Conservation (phyloP, 169 alveolate genomes). For the Babesia sp. region DNA sequence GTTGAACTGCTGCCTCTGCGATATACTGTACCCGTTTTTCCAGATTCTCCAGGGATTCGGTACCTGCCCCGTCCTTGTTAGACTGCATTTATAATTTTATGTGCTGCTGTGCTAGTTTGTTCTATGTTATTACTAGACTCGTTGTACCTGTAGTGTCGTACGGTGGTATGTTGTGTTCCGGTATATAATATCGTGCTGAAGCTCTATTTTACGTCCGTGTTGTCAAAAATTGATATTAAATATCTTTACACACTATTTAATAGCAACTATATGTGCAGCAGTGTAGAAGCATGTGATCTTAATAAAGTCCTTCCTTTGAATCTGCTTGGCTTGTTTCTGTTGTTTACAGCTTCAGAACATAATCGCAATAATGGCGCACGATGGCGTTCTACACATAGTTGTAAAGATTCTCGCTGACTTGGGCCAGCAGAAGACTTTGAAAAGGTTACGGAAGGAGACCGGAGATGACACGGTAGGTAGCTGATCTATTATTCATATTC, state of each 20-base stretch:
- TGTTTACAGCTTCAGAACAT: no score
- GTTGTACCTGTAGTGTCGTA: background rate
- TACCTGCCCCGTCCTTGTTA: background rate
- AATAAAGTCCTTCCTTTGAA: no score
- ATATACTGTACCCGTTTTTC: slow-evolving; percentile 34
- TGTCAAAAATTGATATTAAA: background rate
- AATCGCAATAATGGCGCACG: slow-evolving; percentile 3
- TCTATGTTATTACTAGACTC: background rate
- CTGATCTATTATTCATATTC: background rate
- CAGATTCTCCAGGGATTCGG: background rate
- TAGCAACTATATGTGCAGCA: background rate
- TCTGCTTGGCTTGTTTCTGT: no score
- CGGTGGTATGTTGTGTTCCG: background rate
- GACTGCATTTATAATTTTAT: slow-evolving; percentile 1
- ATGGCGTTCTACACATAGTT: background rate
- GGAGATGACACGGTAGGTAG: slow-evolving; percentile 32
- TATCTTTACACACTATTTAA: background rate
- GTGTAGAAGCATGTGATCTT: no score
- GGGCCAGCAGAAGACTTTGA: slow-evolving; percentile 48
- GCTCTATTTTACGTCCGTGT: no score
- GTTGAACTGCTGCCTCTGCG: slow-evolving; percentile 37
- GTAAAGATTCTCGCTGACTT: slow-evolving; percentile 58
- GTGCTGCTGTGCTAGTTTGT: background rate
- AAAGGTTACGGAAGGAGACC: slow-evolving; percentile 45
- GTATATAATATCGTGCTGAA: no score